Percentiles rank a stretch among this genome's conserved stretches.
These are phyloP conservation scores for Tanozyma kutaoensis DNA, from an alignment of 805 yeast species.

Conservation along the genomic window DNA sequence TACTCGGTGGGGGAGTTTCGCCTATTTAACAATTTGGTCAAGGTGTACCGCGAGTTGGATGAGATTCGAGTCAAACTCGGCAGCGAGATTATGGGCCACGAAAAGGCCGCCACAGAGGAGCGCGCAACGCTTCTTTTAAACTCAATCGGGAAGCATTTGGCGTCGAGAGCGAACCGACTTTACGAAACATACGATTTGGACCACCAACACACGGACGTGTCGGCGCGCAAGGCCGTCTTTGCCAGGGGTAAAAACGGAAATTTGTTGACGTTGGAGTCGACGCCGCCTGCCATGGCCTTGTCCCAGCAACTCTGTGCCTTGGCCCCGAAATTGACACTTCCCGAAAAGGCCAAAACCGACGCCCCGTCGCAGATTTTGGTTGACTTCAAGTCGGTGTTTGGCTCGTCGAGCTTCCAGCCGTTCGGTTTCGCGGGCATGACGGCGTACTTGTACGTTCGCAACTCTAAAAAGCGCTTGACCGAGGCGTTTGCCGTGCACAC, in stretches of 20 bases:
- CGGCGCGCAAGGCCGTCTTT: conserved; percentile 56
- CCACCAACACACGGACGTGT: conserved; percentile 31
- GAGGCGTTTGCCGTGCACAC: conserved; percentile 70
- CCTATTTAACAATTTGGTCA: conserved; percentile 42
- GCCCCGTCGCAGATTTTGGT: conserved; percentile 59
- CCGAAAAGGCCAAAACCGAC: conserved; percentile 30
- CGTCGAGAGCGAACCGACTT: conserved; percentile 25
- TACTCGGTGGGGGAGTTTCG: conserved; percentile 60
- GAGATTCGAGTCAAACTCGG: conserved; percentile 41
- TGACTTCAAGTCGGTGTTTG: conserved; percentile 58
- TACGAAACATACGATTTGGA: conserved; percentile 27
- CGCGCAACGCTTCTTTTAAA: conserved; percentile 40
- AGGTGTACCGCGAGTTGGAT: conserved; percentile 43
- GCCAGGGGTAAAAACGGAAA: conserved; percentile 58
- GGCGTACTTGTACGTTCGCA: conserved; percentile 61
- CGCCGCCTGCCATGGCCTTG: conserved; percentile 35
- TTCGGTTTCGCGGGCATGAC: conserved; percentile 59
- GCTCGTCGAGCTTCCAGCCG: conserved; percentile 46
- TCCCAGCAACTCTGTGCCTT: conserved; percentile 62
- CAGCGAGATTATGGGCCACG: too few relatives aligned
- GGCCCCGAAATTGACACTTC: conserved; percentile 27
- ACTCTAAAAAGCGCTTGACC: conserved; percentile 48
- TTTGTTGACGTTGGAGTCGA: conserved; percentile 25
- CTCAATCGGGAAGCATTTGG: conserved; percentile 48
- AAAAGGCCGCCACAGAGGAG: too few relatives aligned